Percentiles rank a stretch among this genome's conserved stretches.
These are phyloP conservation scores for Davidsoniella virescens DNA, from an alignment of 2,329 filamentous ascomycete genomes.

Conservation along the genomic window DNA sequence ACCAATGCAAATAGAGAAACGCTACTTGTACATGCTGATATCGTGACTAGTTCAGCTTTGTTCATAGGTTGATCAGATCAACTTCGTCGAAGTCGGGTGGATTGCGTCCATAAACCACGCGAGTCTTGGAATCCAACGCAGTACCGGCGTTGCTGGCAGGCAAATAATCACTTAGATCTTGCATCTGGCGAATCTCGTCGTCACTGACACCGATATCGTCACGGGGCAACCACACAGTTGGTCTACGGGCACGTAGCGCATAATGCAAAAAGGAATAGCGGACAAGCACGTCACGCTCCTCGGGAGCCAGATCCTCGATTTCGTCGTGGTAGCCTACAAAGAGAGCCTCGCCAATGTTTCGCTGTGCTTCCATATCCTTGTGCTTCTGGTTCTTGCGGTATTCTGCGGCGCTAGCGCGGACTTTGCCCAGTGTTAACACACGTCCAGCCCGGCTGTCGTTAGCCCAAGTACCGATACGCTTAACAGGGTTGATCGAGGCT, in stretches of 20 bases:
- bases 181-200: constrained; percentile 71
- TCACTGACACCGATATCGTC: constrained; percentile 83
- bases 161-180: constrained; percentile 58
- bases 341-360: constrained; percentile 58
- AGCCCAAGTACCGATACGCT: constrained; percentile 32
- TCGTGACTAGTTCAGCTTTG: neutral
- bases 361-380: constrained; percentile 56
- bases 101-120: constrained; percentile 69
- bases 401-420: constrained; percentile 24
- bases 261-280: constrained; percentile 82
- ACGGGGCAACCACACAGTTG: constrained; percentile 83
- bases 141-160: constrained; percentile 94
- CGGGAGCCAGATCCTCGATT: constrained; percentile 82
- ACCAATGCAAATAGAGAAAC: too few relatives aligned
- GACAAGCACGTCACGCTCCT: constrained; percentile 72
- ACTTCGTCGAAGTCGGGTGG: constrained; percentile 83
- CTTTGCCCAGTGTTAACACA: constrained; percentile 11
- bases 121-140: constrained; percentile 65
- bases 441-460: constrained; percentile 16
- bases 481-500: constrained; percentile 28
- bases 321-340: constrained; percentile 83
- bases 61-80: constrained; percentile 66
- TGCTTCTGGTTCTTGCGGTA: constrained; percentile 33
- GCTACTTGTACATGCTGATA: too few relatives aligned
- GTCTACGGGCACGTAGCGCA: constrained; percentile 67